phyloP scores from a whole-genome alignment of 2,329 filamentous ascomycete genomes.

The Magnaporthiopsis poae region DNA sequence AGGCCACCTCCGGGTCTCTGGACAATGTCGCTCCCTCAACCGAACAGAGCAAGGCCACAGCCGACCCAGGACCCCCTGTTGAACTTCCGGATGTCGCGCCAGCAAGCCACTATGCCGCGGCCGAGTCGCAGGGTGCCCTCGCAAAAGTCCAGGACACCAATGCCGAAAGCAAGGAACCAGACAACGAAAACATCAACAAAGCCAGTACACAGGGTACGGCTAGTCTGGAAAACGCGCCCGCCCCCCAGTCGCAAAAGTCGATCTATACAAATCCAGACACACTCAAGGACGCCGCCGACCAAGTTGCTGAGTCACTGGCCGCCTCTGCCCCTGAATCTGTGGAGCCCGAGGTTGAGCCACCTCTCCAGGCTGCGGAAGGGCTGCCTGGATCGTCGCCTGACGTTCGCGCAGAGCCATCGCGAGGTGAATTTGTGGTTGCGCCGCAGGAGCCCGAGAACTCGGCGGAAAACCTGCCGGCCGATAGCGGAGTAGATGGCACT shows the following conservation, averaged over 20 bases:
- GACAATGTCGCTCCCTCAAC: background rate
- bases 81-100: background rate
- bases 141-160: too few species aligned
- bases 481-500: background rate
- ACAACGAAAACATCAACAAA: constrained; percentile 11
- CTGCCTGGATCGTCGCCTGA: background rate
- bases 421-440: background rate
- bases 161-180: background rate
- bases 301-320: background rate
- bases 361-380: background rate
- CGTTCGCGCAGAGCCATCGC: background rate
- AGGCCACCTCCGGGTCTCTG: constrained; percentile 6
- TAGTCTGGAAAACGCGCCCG: background rate
- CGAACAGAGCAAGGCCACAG: background rate
- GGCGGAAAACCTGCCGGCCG: background rate
- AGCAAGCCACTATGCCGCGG: background rate
- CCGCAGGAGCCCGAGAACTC: background rate
- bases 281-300: background rate
- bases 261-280: background rate
- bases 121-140: too few species aligned
- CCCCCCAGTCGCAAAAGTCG: background rate
- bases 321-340: background rate
- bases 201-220: constrained; percentile 14
- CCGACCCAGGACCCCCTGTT: background rate
- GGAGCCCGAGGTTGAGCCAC: background rate